Base-by-base conservation (phyloP, 306 rosid genomes). In the Quillaja saponaria region DNA sequence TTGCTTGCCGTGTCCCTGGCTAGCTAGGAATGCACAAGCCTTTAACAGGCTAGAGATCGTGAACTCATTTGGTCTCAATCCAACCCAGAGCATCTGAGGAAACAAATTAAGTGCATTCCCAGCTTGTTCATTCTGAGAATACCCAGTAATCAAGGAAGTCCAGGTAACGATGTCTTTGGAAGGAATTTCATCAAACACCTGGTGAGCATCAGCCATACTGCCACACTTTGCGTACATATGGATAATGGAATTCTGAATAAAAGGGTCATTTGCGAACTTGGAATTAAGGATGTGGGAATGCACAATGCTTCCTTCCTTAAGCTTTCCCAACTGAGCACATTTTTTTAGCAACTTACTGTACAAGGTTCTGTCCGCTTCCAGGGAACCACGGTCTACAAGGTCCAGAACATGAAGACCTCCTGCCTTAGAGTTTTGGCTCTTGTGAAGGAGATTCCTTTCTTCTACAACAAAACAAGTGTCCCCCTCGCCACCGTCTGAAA, bases 71-170 rank as follows among this genome's bases (percentile, higher is more conserved):
- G 81, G 84, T 39, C 8, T 75, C 2, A 3, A 49, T 10, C 75
- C 84, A 16, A 41, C 51, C 0, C 68, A 61, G 0, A 75, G 34
- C 84, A 79, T 79, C 42, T 8, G 13, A 8, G 72, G 80, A 34
- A 79, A 75, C 75, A 79, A 14, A 34, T 31, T 44, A 12, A 79
- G 75, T 0, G 80, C 80, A 8, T 72, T 70, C 40, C 8, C 40
- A 8, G 72, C 69, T 1, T 47, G 21, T n/a, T 66, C 84, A 16
- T 75, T 75, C 52, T 79, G 84, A 16, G 81, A 57, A 58, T 79
- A 79, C 17, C 80, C 84, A 25, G 80, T 75, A 11, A 79, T 79
- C 84, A 79, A 37, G 41, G 84, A 79, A 28, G 84, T 79, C 84
- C 84, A 79, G 6, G 78, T 71, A 14, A 79, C 84, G 38, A 67